These are phyloP conservation scores for Entoloma clypeatum DNA, from an alignment of 1,284 basidiomycete genomes.

Conservation along the genomic window DNA sequence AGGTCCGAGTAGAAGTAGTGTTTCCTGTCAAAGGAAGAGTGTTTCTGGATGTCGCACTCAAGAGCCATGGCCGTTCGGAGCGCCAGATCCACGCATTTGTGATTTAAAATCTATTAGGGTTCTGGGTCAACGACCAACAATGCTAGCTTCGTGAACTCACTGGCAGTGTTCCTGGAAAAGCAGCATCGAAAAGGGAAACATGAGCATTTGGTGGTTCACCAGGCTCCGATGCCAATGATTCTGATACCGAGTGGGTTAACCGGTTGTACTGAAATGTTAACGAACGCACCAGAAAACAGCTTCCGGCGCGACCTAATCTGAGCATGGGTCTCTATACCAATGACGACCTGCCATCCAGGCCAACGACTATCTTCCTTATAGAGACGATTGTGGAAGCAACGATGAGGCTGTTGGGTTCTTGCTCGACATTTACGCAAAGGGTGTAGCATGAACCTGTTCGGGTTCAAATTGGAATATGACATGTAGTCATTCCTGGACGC, in stretches of 20 bases:
- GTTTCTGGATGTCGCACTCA: conserved; percentile 62
- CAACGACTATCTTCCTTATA: conserved; percentile 38
- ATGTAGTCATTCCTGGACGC: too few species aligned
- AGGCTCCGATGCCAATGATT: conserved; percentile 48
- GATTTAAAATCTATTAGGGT: conserved; percentile 65
- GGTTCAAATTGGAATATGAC: not conserved
- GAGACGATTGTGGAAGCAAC: conserved; percentile 30
- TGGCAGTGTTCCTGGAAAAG: conserved; percentile 91
- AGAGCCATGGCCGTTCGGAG: conserved; percentile 83
- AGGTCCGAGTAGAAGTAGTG: conserved; percentile 98
- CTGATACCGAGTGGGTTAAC: conserved; percentile 31
- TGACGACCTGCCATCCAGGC: conserved; percentile 79
- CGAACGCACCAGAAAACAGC: conserved; percentile 78
- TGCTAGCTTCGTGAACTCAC: conserved; percentile 40
- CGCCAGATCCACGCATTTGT: conserved; percentile 78
- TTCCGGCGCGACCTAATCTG: conserved; percentile 88
- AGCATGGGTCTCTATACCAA: conserved; percentile 95
- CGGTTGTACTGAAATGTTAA: conserved; percentile 3
- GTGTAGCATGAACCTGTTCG: conserved; percentile 18
- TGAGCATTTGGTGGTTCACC: conserved; percentile 65
- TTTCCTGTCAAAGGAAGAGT: conserved; percentile 93
- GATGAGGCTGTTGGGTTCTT: conserved; percentile 21
- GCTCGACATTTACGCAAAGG: conserved; percentile 19
- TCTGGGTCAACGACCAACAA: conserved; percentile 6
- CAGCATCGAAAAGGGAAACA: conserved; percentile 85